Base-by-base conservation (phyloP, 208 protist species). In the Phytomonas sp. region DNA sequence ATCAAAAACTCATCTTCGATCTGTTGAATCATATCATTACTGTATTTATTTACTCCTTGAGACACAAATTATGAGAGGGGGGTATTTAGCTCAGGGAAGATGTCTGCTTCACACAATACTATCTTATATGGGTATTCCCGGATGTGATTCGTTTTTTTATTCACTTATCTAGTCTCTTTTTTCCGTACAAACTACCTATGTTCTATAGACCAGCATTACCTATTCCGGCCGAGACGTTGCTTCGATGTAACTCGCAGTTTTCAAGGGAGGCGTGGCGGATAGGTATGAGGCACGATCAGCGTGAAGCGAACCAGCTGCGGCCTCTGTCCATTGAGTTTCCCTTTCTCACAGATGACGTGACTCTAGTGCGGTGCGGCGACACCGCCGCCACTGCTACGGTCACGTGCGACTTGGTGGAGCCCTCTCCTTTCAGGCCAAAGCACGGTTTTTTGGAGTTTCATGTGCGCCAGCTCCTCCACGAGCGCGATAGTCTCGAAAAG, bases 361-460 rank as follows among this genome's bases (percentile, higher is more conserved):
- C 79, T n/a, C 81, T 95, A 63, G 93, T 98, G 56, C 80, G 78
- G 46, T 82, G 94, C 30, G 97, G 97, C 17, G 84, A 84, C 36
- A 98, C 97, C 7, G 79, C 87, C 36, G 94, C 95, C 0, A 82
- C 86, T 6, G 93, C 87, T 15, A 76, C 76, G 51, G 86, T 98
- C 33, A 72, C 73, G 5, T 96, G 84, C 70, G 88, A 96, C 63
- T 75, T 98, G n/a, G 92, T 98, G 8, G 95, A 98, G 81, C 98
- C 98, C 29, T 83, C 75, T 34, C 76, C 85, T n/a, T 91, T 96
- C 51, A 84, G 94, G 28, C 97, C 97, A 17, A 97, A 90, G 73
- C 97, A 99, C 73, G 98, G 98, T 23, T 96, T 98, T 74, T 88
- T 99, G 62, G 64, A 89, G 29, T 89, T 98, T 66, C 90, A 86